These are phyloP conservation scores for Arachis stenosperma DNA, from an alignment of 306 rosid species.

Conservation along the genomic window DNA sequence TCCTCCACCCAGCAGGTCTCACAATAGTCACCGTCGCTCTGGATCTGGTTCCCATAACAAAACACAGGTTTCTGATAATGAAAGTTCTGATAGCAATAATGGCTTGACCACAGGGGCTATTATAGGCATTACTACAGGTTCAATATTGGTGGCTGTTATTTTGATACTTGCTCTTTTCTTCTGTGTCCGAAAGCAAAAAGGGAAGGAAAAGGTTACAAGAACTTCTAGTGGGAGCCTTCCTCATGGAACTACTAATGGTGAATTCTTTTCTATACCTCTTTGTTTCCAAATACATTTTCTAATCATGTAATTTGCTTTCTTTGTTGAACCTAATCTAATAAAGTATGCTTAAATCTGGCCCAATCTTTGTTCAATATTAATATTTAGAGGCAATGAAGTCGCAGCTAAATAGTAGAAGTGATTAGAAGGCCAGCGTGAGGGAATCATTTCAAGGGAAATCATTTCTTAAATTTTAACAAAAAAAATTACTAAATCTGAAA, in stretches of 20 bases:
- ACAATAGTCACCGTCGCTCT: conserved; percentile 46
- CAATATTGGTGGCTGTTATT: conserved; percentile 50
- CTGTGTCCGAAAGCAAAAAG: conserved; percentile 66
- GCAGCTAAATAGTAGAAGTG: no score
- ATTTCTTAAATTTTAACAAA: no score
- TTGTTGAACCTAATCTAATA: no score
- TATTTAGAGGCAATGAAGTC: no score
- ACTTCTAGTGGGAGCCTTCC: conserved; percentile 65
- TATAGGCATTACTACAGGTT: conserved; percentile 73
- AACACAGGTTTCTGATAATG: conserved; percentile 43
- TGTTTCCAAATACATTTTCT: not conserved
- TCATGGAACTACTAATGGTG: conserved; percentile 64
- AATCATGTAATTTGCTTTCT: no score
- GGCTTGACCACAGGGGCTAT: conserved; percentile 65
- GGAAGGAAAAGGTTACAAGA: conserved; percentile 52
- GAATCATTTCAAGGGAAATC: no score
- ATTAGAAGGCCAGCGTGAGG: no score
- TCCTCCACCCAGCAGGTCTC: conserved; percentile 64
- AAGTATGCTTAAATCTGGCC: no score
- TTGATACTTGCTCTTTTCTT: conserved; percentile 58
- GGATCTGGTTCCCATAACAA: conserved; percentile 53
- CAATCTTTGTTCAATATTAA: no score
- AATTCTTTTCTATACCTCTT: conserved; percentile 28
- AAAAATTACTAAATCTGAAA: no score
- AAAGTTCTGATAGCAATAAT: conserved; percentile 49